phyloP scores from a whole-genome alignment of 179 eudicot species.

The Beta lomatogona region DNA sequence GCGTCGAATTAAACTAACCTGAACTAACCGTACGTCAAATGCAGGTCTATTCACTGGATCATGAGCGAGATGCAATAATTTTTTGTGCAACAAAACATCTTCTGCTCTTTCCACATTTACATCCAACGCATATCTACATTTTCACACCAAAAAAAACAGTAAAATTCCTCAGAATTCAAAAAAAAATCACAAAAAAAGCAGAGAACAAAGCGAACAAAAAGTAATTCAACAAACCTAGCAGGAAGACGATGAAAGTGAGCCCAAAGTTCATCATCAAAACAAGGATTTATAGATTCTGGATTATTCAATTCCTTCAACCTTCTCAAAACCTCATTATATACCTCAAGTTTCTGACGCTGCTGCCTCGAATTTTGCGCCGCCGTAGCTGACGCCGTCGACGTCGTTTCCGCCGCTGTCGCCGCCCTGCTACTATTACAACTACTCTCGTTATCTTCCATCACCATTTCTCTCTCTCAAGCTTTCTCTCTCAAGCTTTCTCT shows the following conservation, averaged over 20 bases:
- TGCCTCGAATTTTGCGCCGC: conserved; percentile 42
- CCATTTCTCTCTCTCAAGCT: conserved; percentile 44
- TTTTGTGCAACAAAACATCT: conserved; percentile 85
- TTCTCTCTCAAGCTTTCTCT: neutral
- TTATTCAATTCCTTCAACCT: conserved; percentile 63
- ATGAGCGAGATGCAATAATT: conserved; percentile 70
- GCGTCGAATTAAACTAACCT: conserved; percentile 40
- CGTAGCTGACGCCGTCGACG: conserved; percentile 45
- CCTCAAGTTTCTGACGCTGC: conserved; percentile 71
- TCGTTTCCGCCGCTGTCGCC: conserved; percentile 41
- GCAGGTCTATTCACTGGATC: conserved; percentile 93
- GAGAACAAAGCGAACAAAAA: neutral
- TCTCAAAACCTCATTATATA: conserved; percentile 76
- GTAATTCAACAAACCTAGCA: conserved; percentile 44
- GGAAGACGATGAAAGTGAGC: conserved; percentile 95
- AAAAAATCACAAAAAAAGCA: neutral
- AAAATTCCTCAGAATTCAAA: neutral
- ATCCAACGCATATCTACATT: conserved; percentile 87
- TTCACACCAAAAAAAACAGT: neutral
- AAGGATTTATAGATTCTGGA: conserved; percentile 56
- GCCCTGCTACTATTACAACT: conserved; percentile 64
- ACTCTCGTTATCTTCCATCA: conserved; percentile 71
- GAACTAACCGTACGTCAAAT: conserved; percentile 91
- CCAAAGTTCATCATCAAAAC: conserved; percentile 88
- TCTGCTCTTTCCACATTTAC: conserved; percentile 98